phyloP scores from a whole-genome alignment of 1,139 yeast species.

The Debaryomyces singareniensis region DNA sequence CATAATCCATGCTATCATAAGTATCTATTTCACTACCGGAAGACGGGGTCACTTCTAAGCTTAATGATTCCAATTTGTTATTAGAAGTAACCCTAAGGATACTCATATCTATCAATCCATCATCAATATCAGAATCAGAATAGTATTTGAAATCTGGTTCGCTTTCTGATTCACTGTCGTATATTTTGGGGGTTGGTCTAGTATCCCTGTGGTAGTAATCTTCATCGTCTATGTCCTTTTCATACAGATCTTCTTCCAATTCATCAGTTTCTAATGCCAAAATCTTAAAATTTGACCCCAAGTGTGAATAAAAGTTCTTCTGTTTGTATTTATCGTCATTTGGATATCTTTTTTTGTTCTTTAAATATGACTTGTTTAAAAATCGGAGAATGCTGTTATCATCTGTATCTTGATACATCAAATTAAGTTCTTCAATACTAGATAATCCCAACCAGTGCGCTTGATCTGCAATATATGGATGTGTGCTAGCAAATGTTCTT shows the following conservation, averaged over 20 bases:
- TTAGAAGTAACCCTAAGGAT: too few species aligned
- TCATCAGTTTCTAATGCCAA: constrained; percentile 1
- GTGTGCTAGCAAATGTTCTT: constrained; percentile 41
- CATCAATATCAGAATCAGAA: too few species aligned
- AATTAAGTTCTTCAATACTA: constrained; percentile 29
- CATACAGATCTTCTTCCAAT: not conserved
- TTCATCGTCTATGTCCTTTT: not conserved
- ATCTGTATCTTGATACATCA: constrained; percentile 28
- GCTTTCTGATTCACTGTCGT: too few species aligned
- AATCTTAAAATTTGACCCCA: constrained; percentile 16
- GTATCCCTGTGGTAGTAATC: not conserved
- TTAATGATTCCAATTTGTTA: too few species aligned
- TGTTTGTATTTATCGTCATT: constrained; percentile 34
- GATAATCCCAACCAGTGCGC: constrained; percentile 41
- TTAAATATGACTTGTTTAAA: constrained; percentile 30
- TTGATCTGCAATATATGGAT: constrained; percentile 44
- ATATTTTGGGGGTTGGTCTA: too few species aligned
- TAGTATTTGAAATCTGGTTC: too few species aligned
- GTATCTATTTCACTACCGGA: too few species aligned
- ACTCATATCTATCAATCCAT: too few species aligned
- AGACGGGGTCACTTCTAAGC: too few species aligned
- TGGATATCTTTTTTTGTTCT: constrained; percentile 27
- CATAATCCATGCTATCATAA: too few species aligned
- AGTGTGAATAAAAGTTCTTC: constrained; percentile 31
- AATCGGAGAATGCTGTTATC: constrained; percentile 29